Percentiles rank a stretch among this genome's conserved stretches.
Conservation (phyloP, 257 asterid genomes). For the Echium plantagineum region DNA sequence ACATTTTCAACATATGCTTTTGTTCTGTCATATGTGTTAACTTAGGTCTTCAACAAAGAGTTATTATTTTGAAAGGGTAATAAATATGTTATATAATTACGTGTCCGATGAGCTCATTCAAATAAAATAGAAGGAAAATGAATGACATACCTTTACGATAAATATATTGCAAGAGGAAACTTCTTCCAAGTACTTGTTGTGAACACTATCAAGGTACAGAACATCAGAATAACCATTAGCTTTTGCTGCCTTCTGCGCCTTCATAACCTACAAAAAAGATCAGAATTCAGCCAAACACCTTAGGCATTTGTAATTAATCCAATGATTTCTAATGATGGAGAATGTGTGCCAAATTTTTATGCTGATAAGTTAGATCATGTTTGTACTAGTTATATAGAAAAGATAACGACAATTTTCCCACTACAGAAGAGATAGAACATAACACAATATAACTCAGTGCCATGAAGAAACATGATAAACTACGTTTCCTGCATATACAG, state of each 20-base stretch:
- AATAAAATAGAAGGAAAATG: neutral
- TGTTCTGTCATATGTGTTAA: no score
- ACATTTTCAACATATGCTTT: no score
- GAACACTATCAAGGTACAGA: constrained; percentile 66
- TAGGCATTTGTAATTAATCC: neutral
- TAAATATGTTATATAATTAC: no score
- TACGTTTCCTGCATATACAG: neutral
- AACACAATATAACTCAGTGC: neutral
- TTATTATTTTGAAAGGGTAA: no score
- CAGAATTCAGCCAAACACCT: neutral
- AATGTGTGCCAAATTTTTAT: neutral
- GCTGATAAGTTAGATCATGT: neutral
- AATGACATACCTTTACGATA: constrained; percentile 61
- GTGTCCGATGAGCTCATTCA: no score
- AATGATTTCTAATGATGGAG: constrained; percentile 1
- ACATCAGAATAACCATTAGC: constrained; percentile 92
- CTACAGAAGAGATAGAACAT: no score
- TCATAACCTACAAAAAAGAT: constrained; percentile 46
- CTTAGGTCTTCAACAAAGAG: no score
- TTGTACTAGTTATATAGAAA: neutral
- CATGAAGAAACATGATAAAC: neutral
- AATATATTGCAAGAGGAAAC: constrained; percentile 94
- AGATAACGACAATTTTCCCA: no score
- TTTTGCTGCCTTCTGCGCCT: constrained; percentile 88
- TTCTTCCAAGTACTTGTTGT: constrained; percentile 79